These are phyloP conservation scores for Dendrobium catenatum DNA, from an alignment of 106 monocot genomes.

Conservation along the genomic window DNA sequence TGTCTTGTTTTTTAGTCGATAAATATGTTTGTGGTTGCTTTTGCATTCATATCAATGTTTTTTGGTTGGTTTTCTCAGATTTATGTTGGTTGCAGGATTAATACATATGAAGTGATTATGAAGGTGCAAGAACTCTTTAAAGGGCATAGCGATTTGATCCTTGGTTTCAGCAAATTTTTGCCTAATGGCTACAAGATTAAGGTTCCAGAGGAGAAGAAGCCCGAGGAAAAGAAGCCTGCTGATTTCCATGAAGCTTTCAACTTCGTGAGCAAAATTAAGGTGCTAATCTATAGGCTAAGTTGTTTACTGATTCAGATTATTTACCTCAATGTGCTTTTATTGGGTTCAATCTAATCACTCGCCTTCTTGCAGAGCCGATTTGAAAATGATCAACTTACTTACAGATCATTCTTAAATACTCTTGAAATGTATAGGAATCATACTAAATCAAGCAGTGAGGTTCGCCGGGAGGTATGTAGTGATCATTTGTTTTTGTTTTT, in stretches of 20 bases:
- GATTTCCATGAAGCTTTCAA: slow-evolving; percentile 34
- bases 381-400: slow-evolving; percentile 75
- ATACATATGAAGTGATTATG: slow-evolving; percentile 56
- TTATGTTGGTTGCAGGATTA: slow-evolving; percentile 37
- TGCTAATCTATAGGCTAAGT: background rate
- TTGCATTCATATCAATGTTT: background rate
- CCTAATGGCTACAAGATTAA: too few species aligned
- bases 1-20: background rate
- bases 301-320: too few species aligned
- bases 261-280: slow-evolving; percentile 91
- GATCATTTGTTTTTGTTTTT: too few species aligned
- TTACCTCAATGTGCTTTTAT: too few species aligned
- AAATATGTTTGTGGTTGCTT: background rate
- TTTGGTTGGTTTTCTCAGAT: background rate
- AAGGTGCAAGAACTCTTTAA: slow-evolving; percentile 62
- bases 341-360: too few species aligned
- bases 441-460: too few species aligned
- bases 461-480: too few species aligned
- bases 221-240: too few species aligned
- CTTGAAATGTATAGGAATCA: slow-evolving; percentile 23
- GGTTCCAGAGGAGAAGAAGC: too few species aligned
- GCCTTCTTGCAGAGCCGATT: slow-evolving; percentile 67
- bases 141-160: slow-evolving; percentile 56
- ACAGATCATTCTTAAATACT: slow-evolving; percentile 90
- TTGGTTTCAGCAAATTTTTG: slow-evolving; percentile 41